Evolutionary conservation across 257 asterid genomes (phyloP).

Genomic region (Marsdenia floribunda): DNA sequence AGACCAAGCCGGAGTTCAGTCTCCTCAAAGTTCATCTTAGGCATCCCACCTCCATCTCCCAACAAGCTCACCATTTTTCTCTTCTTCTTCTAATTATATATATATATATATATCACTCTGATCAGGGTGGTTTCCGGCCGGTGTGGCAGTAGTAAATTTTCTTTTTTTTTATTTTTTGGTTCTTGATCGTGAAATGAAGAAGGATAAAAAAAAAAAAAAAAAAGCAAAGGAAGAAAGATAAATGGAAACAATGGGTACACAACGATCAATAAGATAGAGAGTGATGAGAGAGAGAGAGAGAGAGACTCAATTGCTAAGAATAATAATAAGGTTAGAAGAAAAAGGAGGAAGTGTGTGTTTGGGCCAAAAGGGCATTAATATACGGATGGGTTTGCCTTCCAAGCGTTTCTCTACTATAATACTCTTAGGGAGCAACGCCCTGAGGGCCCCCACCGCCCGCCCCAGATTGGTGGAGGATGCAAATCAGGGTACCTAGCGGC

Average conservation of each 20-base stretch:
- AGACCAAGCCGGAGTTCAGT: conserved; percentile 49
- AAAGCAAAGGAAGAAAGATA: too few relatives aligned
- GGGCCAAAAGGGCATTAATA: conserved; percentile 7
- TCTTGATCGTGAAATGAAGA: too few relatives aligned
- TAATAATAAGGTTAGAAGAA: neutral
- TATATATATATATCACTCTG: too few relatives aligned
- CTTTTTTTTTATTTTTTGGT: too few relatives aligned
- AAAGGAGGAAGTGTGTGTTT: conserved; percentile 5
- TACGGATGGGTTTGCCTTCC: conserved; percentile 10
- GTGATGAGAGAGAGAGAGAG: neutral
- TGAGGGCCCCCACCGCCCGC: too few relatives aligned
- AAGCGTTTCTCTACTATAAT: neutral
- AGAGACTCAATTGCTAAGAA: neutral
- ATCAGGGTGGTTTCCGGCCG: too few relatives aligned
- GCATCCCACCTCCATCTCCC: neutral
- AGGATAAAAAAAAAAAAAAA: too few relatives aligned
- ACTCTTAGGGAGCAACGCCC: too few relatives aligned
- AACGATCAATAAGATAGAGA: too few relatives aligned
- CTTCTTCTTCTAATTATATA: neutral
- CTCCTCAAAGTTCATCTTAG: conserved; percentile 11
- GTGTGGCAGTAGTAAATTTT: too few relatives aligned
- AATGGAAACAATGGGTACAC: neutral
- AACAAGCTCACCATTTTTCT: conserved; percentile 8
- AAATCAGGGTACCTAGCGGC: too few relatives aligned
- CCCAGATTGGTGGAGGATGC: too few relatives aligned